phyloP scores from a whole-genome alignment of 1,139 yeast genomes.

The Suhomyces ambrosiae region DNA sequence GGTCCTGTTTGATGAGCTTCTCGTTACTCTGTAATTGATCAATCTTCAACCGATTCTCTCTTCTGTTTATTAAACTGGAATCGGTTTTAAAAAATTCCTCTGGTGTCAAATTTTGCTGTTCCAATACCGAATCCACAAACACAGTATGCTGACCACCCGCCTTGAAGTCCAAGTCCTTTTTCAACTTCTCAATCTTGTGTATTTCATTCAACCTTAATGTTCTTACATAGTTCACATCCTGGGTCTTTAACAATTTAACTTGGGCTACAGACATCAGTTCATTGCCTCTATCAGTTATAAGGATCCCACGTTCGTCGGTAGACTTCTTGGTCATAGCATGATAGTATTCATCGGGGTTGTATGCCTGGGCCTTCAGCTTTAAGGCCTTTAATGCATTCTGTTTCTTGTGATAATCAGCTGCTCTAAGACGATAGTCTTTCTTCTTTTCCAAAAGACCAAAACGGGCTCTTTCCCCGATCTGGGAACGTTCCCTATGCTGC shows the following conservation, averaged over 20 bases:
- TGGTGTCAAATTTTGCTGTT: constrained; percentile 61
- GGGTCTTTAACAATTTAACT: constrained; percentile 80
- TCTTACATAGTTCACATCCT: constrained; percentile 82
- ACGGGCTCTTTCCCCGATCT: constrained; percentile 68
- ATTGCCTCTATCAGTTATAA: constrained; percentile 66
- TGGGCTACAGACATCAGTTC: constrained; percentile 71
- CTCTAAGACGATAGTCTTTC: constrained; percentile 88
- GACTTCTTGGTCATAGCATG: constrained; percentile 81
- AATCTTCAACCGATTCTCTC: constrained; percentile 71
- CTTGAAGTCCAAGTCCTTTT: constrained; percentile 54
- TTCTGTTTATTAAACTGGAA: constrained; percentile 56
- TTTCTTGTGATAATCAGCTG: constrained; percentile 85
- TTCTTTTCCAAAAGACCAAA: constrained; percentile 91
- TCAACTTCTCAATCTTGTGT: constrained; percentile 62
- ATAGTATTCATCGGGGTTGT: constrained; percentile 96
- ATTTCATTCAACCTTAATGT: constrained; percentile 73
- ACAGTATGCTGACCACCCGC: constrained; percentile 78
- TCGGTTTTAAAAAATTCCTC: constrained; percentile 73
- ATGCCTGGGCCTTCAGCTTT: constrained; percentile 66
- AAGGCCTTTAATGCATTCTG: constrained; percentile 81
- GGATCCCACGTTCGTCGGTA: constrained; percentile 69
- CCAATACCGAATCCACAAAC: constrained; percentile 68
- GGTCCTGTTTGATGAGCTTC: constrained; percentile 28
- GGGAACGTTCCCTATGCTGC: constrained; percentile 93
- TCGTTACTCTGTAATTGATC: constrained; percentile 57